These are phyloP conservation scores for Hypoxylon sp. DNA, from an alignment of 2,329 filamentous ascomycete species.

Conservation along the genomic window DNA sequence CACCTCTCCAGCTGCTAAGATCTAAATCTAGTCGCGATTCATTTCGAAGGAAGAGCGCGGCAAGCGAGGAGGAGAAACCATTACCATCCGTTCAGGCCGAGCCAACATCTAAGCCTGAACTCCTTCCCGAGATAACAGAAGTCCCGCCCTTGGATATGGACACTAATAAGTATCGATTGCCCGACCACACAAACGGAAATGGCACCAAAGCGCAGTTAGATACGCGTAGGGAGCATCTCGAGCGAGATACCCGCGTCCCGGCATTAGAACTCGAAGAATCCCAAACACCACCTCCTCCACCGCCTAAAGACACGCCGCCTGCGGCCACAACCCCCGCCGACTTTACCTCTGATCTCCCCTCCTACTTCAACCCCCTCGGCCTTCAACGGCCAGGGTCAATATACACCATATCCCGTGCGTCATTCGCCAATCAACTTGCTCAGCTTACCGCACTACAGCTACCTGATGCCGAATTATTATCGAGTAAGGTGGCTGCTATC, in stretches of 20 bases:
- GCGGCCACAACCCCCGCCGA: slow-evolving; percentile 58
- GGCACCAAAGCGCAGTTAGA: slow-evolving; percentile 74
- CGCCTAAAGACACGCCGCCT: slow-evolving; percentile 69
- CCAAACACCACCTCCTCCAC: slow-evolving; percentile 61
- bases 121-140: slow-evolving; percentile 68
- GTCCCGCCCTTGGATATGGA: slow-evolving; percentile 73
- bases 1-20: slow-evolving; percentile 60
- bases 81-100: slow-evolving; percentile 34
- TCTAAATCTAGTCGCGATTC: slow-evolving; percentile 54
- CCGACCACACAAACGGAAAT: slow-evolving; percentile 78
- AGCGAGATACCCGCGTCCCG: slow-evolving; percentile 62
- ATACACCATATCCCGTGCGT: slow-evolving; percentile 91
- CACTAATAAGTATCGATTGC: slow-evolving; percentile 80
- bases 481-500: slow-evolving; percentile 86
- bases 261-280: slow-evolving; percentile 54
- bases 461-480: slow-evolving; percentile 86
- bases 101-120: slow-evolving; percentile 52
- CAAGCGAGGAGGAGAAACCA: slow-evolving; percentile 43
- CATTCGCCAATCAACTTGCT: slow-evolving; percentile 92
- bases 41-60: slow-evolving; percentile 45
- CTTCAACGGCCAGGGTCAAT: slow-evolving; percentile 85
- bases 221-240: slow-evolving; percentile 71
- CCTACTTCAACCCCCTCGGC: slow-evolving; percentile 77
- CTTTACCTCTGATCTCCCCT: slow-evolving; percentile 66
- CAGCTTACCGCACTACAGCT: slow-evolving; percentile 92